Evolutionary conservation across 2,329 filamentous ascomycete genomes (phyloP), one percentile per base, ranked within the genome.

Genomic region (Eurotiales sp.): DNA sequence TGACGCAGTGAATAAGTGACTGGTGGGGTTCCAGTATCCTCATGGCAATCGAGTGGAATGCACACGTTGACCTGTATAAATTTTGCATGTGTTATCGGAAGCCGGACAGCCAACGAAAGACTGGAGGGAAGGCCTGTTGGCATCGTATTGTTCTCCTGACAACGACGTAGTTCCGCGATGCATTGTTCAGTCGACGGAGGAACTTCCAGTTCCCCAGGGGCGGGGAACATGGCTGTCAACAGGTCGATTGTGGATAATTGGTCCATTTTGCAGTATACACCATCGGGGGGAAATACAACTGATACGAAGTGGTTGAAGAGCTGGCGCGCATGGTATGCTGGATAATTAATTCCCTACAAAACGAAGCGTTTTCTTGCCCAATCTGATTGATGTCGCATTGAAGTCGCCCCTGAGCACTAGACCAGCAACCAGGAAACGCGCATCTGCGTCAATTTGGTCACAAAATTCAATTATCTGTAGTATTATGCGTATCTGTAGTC

Each of bases 161-260:
- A 34, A n/a, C 15, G 14, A 8, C 14, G 30, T 12, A 34, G 30
- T n/a, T n/a, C 15, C 14, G n/a, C 30, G 30, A 34, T 15, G 10
- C 12, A 12, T 14, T 34, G 14, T 34, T n/a, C 15, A 3, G 72
- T 69, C 8, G 73, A 65, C n/a, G 59, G 67, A 2, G 73, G 62
- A 3, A 65, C 59, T 1, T 77, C 76, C 1, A 75, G 62, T 12
- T 78, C 73, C 0, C 58, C 59, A 1, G 59, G 53, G 0, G 60
- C 59, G 1, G 72, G 69, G 53, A 77, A 81, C 78, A 81, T 81
- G 8, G 77, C 76, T 56, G 69, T 62, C 2, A 81, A 61, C n/a
- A 81, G 73, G 46, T 80, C 77, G 29, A 80, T 67, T 49, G 74
- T 75, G 1, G 71, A 72, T 10, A 79, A 61, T 60, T 79, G 77